phyloP scores from a whole-genome alignment of 768 basidiomycete genomes.

The Tulasnella calospora region DNA sequence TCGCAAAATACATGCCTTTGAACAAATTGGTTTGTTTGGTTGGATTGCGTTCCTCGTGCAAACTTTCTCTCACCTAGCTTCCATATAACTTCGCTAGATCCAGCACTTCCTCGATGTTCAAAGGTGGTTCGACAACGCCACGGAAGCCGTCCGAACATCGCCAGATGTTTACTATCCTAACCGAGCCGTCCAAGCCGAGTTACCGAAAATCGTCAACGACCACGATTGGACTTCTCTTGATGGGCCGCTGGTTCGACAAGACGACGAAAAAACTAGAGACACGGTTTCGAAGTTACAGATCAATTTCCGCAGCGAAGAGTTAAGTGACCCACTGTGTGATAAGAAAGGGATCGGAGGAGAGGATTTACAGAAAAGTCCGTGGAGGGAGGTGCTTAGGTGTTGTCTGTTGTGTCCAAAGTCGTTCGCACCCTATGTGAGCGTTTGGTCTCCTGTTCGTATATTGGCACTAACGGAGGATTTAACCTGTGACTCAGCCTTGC shows the following conservation, averaged over 20 bases:
- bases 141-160: neutral
- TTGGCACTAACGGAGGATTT: too few relatives aligned
- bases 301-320: neutral
- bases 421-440: neutral
- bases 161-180: neutral
- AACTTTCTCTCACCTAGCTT: neutral
- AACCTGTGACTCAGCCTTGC: neutral
- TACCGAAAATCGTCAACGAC: neutral
- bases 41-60: neutral
- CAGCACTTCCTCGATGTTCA: neutral
- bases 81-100: neutral
- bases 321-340: neutral
- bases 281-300: neutral
- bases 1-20: neutral
- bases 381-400: neutral
- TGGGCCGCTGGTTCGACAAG: neutral
- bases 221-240: neutral
- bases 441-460: too few relatives aligned
- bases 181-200: neutral
- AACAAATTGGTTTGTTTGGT: neutral
- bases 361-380: neutral
- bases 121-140: neutral
- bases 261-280: neutral
- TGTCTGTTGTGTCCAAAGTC: neutral
- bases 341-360: neutral